phyloP scores from a whole-genome alignment of 345 rosid species.

The Clarkia xantiana region DNA sequence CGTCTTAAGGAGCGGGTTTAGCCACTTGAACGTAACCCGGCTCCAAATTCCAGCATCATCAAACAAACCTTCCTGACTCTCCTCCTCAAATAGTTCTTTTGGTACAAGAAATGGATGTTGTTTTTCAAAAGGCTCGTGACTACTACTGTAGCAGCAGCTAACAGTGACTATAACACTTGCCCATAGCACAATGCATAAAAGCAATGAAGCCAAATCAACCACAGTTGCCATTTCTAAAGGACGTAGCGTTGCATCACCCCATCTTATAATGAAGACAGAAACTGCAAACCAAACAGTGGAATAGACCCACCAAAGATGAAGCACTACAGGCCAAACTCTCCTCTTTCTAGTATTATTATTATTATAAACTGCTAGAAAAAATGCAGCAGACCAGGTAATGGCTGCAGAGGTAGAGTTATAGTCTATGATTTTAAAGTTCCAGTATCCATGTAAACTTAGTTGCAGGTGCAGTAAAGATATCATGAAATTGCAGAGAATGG shows the following conservation, averaged over 20 bases:
- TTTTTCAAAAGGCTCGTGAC: slow-evolving; percentile 13
- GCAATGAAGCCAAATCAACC: slow-evolving; percentile 30
- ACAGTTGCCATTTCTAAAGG: slow-evolving; percentile 14
- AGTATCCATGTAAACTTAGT: slow-evolving; percentile 22
- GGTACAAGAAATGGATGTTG: slow-evolving; percentile 22
- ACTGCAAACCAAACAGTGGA: slow-evolving; percentile 15
- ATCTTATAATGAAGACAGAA: slow-evolving; percentile 13
- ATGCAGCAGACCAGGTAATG: slow-evolving; percentile 29
- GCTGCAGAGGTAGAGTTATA: slow-evolving; percentile 10
- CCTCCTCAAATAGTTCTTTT: slow-evolving; percentile 2
- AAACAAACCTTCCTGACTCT: slow-evolving; percentile 2
- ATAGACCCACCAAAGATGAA: slow-evolving; percentile 41
- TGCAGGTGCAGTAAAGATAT: slow-evolving; percentile 18
- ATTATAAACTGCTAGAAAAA: slow-evolving; percentile 16
- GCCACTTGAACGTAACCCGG: slow-evolving; percentile 36
- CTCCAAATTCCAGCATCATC: slow-evolving; percentile 33
- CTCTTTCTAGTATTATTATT: slow-evolving; percentile 2
- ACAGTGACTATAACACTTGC: slow-evolving; percentile 7
- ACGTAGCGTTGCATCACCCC: slow-evolving; percentile 11
- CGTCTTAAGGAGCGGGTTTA: slow-evolving; percentile 32
- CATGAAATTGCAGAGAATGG: slow-evolving; percentile 16
- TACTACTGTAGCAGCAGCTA: slow-evolving; percentile 2
- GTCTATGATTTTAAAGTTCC: slow-evolving; percentile 9
- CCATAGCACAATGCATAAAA: slow-evolving; percentile 24
- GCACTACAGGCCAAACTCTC: slow-evolving; percentile 30